Evolutionary conservation across 1,284 basidiomycete species (phyloP).

Genomic region (Rhodotorula sp.): DNA sequence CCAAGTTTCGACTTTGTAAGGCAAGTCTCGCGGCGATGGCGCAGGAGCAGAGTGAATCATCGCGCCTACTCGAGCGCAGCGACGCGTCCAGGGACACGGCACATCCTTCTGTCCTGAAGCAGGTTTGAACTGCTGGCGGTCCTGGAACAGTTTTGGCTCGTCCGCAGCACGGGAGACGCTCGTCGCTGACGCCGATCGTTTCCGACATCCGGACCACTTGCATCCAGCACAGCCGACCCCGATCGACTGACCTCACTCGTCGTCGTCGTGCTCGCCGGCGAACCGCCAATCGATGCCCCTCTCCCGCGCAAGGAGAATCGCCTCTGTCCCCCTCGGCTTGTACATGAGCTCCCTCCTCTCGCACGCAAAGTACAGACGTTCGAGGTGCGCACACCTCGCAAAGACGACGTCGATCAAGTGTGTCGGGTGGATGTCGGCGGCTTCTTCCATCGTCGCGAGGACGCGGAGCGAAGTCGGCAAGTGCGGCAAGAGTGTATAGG

Average conservation of each 20-base stretch:
- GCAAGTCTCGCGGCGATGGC: no score
- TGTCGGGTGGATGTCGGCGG: not conserved
- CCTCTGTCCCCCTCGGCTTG: not conserved
- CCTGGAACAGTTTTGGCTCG: not conserved
- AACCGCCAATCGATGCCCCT: conserved; percentile 13
- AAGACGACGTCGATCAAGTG: not conserved
- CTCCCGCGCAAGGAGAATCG: not conserved
- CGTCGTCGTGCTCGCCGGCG: conserved; percentile 6
- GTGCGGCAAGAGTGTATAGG: conserved; percentile 7
- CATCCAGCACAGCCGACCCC: not conserved
- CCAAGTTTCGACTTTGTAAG: no score
- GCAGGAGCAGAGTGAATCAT: no score
- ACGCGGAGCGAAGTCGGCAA: conserved; percentile 6
- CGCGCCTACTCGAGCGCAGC: no score
- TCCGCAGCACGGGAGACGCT: not conserved
- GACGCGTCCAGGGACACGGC: no score
- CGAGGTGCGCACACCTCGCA: not conserved
- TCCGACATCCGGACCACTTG: not conserved
- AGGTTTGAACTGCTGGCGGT: no score
- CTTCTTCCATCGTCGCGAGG: conserved; percentile 21
- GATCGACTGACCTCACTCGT: not conserved
- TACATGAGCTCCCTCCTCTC: not conserved
- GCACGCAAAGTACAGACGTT: conserved; percentile 17
- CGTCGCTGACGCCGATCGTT: not conserved
- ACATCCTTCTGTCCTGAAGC: no score